phyloP scores from a whole-genome alignment of 1,284 basidiomycete species.

The Gomphus bonarii region DNA sequence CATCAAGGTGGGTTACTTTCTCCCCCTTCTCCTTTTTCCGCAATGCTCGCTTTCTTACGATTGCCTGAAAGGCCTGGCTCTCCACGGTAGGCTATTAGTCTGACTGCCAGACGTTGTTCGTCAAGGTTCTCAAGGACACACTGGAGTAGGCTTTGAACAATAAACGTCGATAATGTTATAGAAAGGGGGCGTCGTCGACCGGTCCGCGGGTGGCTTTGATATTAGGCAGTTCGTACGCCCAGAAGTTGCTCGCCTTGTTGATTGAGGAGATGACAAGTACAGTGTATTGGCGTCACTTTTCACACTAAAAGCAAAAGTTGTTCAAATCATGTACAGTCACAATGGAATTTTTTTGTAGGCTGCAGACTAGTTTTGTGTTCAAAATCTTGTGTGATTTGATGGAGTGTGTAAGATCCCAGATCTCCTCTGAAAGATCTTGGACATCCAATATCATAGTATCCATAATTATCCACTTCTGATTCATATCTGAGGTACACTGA shows the following conservation, averaged over 20 bases:
- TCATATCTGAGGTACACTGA: no score
- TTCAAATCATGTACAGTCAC: no score
- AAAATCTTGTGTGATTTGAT: no score
- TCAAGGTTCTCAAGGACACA: slow-evolving; percentile 57
- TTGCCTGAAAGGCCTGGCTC: slow-evolving; percentile 66
- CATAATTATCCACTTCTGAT: no score
- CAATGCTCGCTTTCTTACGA: background rate
- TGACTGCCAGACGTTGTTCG: slow-evolving; percentile 53
- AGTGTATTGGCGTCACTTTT: no score
- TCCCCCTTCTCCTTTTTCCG: background rate
- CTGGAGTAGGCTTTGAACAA: slow-evolving; percentile 39
- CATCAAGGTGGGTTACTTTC: slow-evolving; percentile 41
- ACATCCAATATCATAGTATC: no score
- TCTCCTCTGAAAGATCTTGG: no score
- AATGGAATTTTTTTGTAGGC: no score
- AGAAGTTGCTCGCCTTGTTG: slow-evolving; percentile 26
- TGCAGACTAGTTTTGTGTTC: no score
- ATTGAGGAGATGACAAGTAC: no score
- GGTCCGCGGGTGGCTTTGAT: slow-evolving; percentile 47
- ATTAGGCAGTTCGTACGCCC: slow-evolving; percentile 53
- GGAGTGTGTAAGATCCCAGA: no score
- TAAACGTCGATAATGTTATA: slow-evolving; percentile 35
- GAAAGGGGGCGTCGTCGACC: slow-evolving; percentile 65
- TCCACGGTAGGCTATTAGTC: slow-evolving; percentile 67
- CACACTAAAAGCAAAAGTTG: no score